These are phyloP conservation scores for Phytopythium montanum DNA, from an alignment of 352 stramenopile species.

Conservation along the genomic window DNA sequence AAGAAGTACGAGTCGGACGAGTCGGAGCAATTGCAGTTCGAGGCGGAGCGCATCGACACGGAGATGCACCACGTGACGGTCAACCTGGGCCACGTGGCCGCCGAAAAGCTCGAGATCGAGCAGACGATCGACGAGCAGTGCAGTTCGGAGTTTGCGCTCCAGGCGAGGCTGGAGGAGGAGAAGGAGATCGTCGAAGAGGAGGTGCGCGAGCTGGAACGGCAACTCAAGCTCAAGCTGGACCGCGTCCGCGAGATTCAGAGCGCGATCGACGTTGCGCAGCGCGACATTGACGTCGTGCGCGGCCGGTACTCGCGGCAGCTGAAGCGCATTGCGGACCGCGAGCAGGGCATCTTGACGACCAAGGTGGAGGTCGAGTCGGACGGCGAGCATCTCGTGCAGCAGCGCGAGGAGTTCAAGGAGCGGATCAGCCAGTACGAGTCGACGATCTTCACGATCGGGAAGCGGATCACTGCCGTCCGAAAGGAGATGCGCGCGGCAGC, in stretches of 20 bases:
- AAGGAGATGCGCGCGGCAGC: conserved; percentile 69
- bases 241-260: conserved; percentile 56
- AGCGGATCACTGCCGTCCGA: conserved; percentile 51
- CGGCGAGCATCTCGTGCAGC: conserved; percentile 47
- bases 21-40: conserved; percentile 76
- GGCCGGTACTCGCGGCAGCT: conserved; percentile 71
- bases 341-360: conserved; percentile 67
- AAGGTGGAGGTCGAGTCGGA: conserved; percentile 75
- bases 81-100: conserved; percentile 61
- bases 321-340: conserved; percentile 75
- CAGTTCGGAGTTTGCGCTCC: conserved; percentile 51
- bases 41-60: conserved; percentile 67
- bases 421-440: conserved; percentile 48
- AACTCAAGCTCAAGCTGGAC: conserved; percentile 57
- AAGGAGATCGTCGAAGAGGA: conserved; percentile 63
- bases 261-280: conserved; percentile 68
- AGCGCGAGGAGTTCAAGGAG: conserved; percentile 51
- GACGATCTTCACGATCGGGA: conserved; percentile 48
- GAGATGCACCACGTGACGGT: conserved; percentile 75
- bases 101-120: conserved; percentile 77
- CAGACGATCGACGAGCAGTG: conserved; percentile 74
- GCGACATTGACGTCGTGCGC: conserved; percentile 73
- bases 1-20: conserved; percentile 64
- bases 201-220: conserved; percentile 64
- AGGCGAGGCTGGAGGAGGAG: conserved; percentile 50